Evolutionary conservation across 2,329 filamentous ascomycete species (phyloP), one percentile per base, ranked within the genome.

Genomic region (Colletotrichum musicola): DNA sequence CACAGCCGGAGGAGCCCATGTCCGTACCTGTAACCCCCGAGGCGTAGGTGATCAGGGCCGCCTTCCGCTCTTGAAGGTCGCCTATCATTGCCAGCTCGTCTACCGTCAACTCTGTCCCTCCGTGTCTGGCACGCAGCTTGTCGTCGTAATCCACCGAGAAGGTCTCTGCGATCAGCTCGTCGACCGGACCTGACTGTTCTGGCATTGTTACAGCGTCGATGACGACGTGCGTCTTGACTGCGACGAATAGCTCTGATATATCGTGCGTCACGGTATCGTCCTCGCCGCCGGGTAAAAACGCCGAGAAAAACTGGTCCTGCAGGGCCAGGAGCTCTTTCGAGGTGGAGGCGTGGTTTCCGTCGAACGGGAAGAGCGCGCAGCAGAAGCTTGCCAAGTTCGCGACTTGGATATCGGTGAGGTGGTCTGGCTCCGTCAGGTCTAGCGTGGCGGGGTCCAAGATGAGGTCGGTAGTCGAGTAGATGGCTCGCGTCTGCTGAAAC

Each of bases 111-210:
- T 77, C 76, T 22, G 73, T 70, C 16, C 74, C 75, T 3, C 75
- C 75, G 56, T 78, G 77, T 40, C 79, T 73, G 20, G 74, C 73
- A 12, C 75, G 81, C 54, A 86, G 72, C 51, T 80, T 79, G 12
- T 83, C 81, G 27, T 91, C 84, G 2, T 92, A 77, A 4, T 91
- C 82, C 9, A 84, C 80, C 6, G 85, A 82, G 42, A 93, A 83
- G 3, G 88, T 82, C 61, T 89, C 85, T 12, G 85, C 84, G 16
- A 91, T 75, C 18, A 85, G 80, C 16, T 88, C 85, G 14, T 88
- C 87, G 44, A 71, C 65, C 14, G 82, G 80, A 16, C 75, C 74
- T 59, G 88, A 78, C 16, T 83, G 85, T 62, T 85, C 86, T 1
- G 83, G 80, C 55, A 86, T 77, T 6, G 80, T 80, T 49, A 85